Conservation (phyloP, 2,329 filamentous ascomycete genomes). For the Talaromyces funiculosus region DNA sequence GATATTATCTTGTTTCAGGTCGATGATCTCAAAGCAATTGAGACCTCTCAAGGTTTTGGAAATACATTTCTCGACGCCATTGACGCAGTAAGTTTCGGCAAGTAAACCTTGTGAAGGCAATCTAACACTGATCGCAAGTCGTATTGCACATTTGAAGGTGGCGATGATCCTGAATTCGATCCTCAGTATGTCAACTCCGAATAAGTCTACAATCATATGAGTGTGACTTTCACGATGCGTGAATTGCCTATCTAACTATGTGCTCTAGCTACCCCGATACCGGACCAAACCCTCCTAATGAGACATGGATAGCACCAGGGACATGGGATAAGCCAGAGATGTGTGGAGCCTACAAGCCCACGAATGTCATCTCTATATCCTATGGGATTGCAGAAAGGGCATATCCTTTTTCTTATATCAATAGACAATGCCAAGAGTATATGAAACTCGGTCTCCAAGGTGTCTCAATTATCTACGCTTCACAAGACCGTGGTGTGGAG, state of each 20-base stretch:
- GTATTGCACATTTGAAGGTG: conserved; percentile 8
- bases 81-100: not conserved
- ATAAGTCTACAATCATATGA: not conserved
- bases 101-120: not conserved
- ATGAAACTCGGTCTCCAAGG: conserved; percentile 35
- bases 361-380: not conserved
- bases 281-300: not conserved
- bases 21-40: not conserved
- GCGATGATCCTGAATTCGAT: conserved; percentile 6
- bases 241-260: not conserved
- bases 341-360: conserved; percentile 3
- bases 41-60: not conserved
- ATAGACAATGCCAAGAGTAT: conserved; percentile 3
- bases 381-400: conserved; percentile 1
- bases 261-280: not conserved
- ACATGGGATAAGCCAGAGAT: not conserved
- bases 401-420: not conserved
- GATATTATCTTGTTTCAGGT: not conserved
- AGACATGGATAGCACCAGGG: not conserved
- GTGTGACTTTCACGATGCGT: not conserved
- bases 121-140: not conserved
- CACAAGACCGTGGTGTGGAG: conserved; percentile 23
- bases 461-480: conserved; percentile 27
- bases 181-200: not conserved
- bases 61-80: conserved; percentile 9